Conservation (phyloP, 1,139 yeast species). For the Neolecta irregularis region DNA sequence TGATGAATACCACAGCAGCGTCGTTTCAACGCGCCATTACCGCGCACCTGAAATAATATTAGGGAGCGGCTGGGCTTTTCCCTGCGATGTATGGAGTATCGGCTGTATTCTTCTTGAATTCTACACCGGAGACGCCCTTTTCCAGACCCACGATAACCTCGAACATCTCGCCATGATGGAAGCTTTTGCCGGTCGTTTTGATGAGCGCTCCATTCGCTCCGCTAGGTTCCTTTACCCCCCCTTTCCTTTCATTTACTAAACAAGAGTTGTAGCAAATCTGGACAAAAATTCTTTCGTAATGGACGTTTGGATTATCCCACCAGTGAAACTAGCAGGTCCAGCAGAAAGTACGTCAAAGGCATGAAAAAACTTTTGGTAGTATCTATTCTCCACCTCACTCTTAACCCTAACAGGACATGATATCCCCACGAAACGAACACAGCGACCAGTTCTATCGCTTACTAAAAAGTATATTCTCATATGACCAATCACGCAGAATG, state of each 20-base stretch:
- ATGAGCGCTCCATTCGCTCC: constrained; percentile 19
- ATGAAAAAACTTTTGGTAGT: constrained; percentile 34
- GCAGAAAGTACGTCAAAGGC: constrained; percentile 33
- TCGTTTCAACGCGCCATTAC: constrained; percentile 85
- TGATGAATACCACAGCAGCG: constrained; percentile 83
- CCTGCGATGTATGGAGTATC: constrained; percentile 94
- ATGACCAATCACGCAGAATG: constrained; percentile 63
- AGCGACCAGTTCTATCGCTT: constrained; percentile 39
- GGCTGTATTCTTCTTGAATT: constrained; percentile 89
- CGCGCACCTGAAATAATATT: constrained; percentile 93
- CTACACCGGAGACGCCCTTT: constrained; percentile 87
- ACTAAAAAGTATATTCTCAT: constrained; percentile 54
- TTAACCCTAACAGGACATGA: constrained; percentile 16
- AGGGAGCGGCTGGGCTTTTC: constrained; percentile 83
- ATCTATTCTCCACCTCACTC: neutral
- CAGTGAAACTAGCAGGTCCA: constrained; percentile 31
- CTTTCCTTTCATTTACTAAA: neutral
- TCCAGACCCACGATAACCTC: constrained; percentile 83
- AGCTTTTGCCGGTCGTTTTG: constrained; percentile 36
- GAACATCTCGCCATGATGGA: constrained; percentile 96
- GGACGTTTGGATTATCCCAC: constrained; percentile 25
- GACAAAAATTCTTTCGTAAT: constrained; percentile 15
- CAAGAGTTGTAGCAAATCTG: constrained; percentile 7
- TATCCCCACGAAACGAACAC: constrained; percentile 23
- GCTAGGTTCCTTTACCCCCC: constrained; percentile 16